phyloP scores from a whole-genome alignment of 805 yeast genomes.

The Candida sakaeoensis region DNA sequence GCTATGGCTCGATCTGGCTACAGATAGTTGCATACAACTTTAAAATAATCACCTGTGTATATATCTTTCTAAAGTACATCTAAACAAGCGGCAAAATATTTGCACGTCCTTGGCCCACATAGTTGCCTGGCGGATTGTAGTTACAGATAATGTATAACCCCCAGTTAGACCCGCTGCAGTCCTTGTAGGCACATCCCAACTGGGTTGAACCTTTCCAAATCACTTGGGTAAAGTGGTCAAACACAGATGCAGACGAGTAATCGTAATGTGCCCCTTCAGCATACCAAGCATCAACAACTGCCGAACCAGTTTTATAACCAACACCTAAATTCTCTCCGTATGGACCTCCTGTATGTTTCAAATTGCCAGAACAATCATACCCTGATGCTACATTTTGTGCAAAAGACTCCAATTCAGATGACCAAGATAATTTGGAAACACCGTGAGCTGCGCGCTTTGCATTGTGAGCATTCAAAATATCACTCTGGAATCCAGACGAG shows the following conservation, averaged over 20 bases:
- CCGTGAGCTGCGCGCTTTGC: slow-evolving; percentile 35
- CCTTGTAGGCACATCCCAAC: slow-evolving; percentile 68
- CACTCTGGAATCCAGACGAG: slow-evolving; percentile 39
- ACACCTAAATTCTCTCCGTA: slow-evolving; percentile 79
- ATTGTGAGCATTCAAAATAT: slow-evolving; percentile 35
- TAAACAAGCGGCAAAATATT: slow-evolving; percentile 16
- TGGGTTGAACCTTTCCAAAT: slow-evolving; percentile 60
- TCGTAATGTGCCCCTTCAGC: slow-evolving; percentile 47
- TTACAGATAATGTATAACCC: slow-evolving; percentile 69
- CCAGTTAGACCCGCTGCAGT: slow-evolving; percentile 42
- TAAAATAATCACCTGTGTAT: too few species aligned
- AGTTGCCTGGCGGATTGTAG: slow-evolving; percentile 63
- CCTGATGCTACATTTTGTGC: slow-evolving; percentile 49
- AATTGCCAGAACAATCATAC: slow-evolving; percentile 55
- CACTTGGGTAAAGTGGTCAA: slow-evolving; percentile 69
- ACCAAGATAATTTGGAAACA: slow-evolving; percentile 29
- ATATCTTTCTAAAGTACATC: too few species aligned
- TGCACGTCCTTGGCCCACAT: slow-evolving; percentile 37
- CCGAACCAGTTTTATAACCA: slow-evolving; percentile 52
- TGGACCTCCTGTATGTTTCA: slow-evolving; percentile 61
- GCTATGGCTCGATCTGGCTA: background rate
- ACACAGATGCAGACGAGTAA: slow-evolving; percentile 47
- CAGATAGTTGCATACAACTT: background rate
- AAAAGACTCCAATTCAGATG: slow-evolving; percentile 26
- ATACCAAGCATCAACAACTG: slow-evolving; percentile 74